Percentiles rank a stretch among this genome's conserved stretches.
Evolutionary conservation across 2,329 filamentous ascomycete species (phyloP).

Genomic region (Fusarium veterinarium): DNA sequence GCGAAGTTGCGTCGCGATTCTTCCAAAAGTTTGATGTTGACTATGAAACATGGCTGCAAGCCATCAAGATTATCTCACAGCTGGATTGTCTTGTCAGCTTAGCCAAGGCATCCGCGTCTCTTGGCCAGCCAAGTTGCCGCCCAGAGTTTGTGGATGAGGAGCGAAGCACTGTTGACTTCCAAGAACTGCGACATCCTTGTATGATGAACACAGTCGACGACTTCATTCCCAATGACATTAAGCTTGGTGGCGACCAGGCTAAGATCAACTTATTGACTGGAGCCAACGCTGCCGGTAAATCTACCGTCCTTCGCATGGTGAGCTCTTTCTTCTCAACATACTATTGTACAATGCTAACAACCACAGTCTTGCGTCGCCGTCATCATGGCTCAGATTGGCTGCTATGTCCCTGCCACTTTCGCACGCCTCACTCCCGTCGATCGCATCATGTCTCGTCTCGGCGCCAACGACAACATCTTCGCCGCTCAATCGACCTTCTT

Average conservation of each 20-base stretch:
- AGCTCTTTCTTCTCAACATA: constrained; percentile 43
- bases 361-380: constrained; percentile 89
- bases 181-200: constrained; percentile 93
- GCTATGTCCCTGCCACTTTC: constrained; percentile 85
- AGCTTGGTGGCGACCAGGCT: constrained; percentile 80
- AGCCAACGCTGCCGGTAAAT: constrained; percentile 97
- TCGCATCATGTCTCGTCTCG: constrained; percentile 97
- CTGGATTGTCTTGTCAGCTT: constrained; percentile 95
- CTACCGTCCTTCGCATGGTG: constrained; percentile 94
- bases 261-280: constrained; percentile 95
- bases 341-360: constrained; percentile 12
- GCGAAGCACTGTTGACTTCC: constrained; percentile 88
- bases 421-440: constrained; percentile 91
- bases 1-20: constrained; percentile 85
- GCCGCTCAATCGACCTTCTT: constrained; percentile 98
- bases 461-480: constrained; percentile 99
- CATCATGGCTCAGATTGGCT: constrained; percentile 97
- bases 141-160: constrained; percentile 88
- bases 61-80: constrained; percentile 90
- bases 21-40: constrained; percentile 89
- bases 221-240: constrained; percentile 96
- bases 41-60: constrained; percentile 85
- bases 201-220: constrained; percentile 90
- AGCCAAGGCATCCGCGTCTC: constrained; percentile 84
- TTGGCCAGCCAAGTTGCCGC: constrained; percentile 89